Base-by-base conservation (phyloP, 1,284 basidiomycete species). In the Athelia psychrophila region DNA sequence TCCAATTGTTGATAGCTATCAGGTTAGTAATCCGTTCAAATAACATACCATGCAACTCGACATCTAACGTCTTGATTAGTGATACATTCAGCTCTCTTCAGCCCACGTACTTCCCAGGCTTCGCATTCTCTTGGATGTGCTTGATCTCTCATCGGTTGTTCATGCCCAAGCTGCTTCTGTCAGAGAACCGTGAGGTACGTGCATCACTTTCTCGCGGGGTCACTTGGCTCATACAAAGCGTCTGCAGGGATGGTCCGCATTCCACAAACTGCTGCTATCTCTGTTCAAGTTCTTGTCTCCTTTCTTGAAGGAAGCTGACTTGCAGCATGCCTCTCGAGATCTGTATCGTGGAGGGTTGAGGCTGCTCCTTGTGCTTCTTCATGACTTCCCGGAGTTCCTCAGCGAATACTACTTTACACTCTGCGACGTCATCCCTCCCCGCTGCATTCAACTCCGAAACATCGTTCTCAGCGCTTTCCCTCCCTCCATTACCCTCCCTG, bases 361-460 rank as follows among this genome's bases (percentile, higher is more conserved):
- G 36, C 81, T 99, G 44, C 81, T 98, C 49, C 82, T 99, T 48
- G 93, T 99, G 53, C 85, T 99, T 53, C 83, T 99, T 52, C 96
- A 99, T 72, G 97, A 99, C 75, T 98, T 98, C 80, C 96, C 97
- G 47, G 95, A 98, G 59, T 99, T 98, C 79, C 80, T 99, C 56
- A 91, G 90, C 68, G 93, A 96, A 73, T 95, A 97, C 69, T 96
- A 98, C 72, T 95, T 97, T 76, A 90, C 91, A 45, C 83, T 99
- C 44, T 94, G 93, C 66, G 95, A 98, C 59, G 86, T 84, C 55
- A 91, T 99, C 57, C 97, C 97, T 44, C 77, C 88, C 18, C 86
- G 91, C 62, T 98, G 95, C 80, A 88, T 96, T 56, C 97, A 99
- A 73, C 81, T 99, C 54, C 91, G 94, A 63, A 99, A 99, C 75